Evolutionary conservation across 768 basidiomycete species (phyloP).

Genomic region (Trichaptum fuscoviolaceum): DNA sequence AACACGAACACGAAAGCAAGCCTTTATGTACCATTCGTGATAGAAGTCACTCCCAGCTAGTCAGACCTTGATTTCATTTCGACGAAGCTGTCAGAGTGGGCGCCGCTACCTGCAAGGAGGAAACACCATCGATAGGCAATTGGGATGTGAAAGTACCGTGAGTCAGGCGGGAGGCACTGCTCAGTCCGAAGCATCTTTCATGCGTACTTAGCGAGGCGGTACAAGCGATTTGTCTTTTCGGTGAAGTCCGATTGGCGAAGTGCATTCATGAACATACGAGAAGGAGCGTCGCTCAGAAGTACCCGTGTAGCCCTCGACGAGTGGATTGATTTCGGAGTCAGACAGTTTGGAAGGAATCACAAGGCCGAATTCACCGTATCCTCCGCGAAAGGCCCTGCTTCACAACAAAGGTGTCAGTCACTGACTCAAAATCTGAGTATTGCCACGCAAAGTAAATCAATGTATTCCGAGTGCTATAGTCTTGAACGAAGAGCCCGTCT

Average conservation of each 20-base stretch:
- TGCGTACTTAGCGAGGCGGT: not conserved
- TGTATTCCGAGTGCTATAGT: not conserved
- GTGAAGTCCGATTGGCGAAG: not conserved
- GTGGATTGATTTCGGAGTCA: not conserved
- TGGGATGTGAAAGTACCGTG: not conserved
- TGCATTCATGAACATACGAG: not conserved
- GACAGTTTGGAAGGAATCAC: no score
- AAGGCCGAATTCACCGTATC: not conserved
- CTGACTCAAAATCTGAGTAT: not conserved
- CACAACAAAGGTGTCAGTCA: not conserved
- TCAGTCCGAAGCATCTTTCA: not conserved
- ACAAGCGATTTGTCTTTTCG: not conserved
- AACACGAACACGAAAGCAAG: not conserved
- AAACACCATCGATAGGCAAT: not conserved
- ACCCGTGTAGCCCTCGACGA: not conserved
- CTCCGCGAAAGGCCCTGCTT: not conserved
- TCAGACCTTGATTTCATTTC: not conserved
- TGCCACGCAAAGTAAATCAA: not conserved
- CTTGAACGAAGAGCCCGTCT: no score
- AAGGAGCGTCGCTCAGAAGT: not conserved
- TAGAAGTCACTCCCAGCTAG: not conserved
- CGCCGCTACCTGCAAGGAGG: not conserved
- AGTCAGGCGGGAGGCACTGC: not conserved
- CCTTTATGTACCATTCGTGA: not conserved
- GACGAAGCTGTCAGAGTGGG: not conserved